Conservation (phyloP, 2,329 filamentous ascomycete genomes). For the Diaporthe capsici region DNA sequence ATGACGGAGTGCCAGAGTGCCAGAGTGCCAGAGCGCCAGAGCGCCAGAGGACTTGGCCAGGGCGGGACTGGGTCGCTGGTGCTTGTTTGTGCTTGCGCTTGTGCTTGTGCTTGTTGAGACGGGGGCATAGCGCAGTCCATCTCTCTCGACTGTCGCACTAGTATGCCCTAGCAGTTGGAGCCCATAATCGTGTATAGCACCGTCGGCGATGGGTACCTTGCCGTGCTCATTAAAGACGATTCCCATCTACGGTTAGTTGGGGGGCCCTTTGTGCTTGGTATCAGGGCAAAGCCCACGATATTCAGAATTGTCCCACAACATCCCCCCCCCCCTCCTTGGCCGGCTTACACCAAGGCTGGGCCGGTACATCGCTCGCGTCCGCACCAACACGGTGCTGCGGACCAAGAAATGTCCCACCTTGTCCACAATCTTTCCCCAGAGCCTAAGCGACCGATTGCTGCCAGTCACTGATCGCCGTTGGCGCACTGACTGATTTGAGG, state of each 20-base stretch:
- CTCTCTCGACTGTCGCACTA: constrained; percentile 32
- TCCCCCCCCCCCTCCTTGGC: background rate
- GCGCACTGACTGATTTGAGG: constrained; percentile 27
- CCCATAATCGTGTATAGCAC: constrained; percentile 12
- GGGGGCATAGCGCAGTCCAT: constrained; percentile 10
- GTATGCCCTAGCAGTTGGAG: constrained; percentile 12
- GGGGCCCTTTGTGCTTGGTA: constrained; percentile 1
- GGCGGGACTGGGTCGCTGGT: background rate
- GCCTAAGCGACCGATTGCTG: constrained; percentile 23
- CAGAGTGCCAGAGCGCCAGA: background rate
- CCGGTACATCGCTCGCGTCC: constrained; percentile 7
- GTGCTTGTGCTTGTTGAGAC: background rate
- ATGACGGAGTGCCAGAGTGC: background rate
- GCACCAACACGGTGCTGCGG: background rate
- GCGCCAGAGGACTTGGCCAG: background rate
- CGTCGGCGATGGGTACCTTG: constrained; percentile 21
- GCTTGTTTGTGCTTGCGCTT: background rate
- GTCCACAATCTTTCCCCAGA: constrained; percentile 31
- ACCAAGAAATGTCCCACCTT: constrained; percentile 19
- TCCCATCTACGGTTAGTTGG: constrained; percentile 5
- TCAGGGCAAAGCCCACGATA: constrained; percentile 15
- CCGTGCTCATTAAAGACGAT: constrained; percentile 21
- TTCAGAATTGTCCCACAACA: background rate
- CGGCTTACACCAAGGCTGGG: constrained; percentile 18
- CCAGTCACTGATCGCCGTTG: constrained; percentile 17